phyloP scores from a whole-genome alignment of 2,329 filamentous ascomycete species.

The Cercospora berteroae region DNA sequence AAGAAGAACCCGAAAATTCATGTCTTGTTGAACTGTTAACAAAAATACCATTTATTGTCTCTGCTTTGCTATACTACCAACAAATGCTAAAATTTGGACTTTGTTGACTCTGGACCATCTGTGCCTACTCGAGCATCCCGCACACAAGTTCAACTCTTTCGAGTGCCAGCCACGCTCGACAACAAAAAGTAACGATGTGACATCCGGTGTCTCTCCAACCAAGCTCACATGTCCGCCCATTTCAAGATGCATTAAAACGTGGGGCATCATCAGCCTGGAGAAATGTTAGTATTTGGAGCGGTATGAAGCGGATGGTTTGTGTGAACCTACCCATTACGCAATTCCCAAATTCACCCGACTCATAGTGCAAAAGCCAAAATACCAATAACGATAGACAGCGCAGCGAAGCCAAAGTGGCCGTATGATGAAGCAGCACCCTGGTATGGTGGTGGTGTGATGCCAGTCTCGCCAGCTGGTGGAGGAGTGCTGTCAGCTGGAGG shows the following conservation, averaged over 20 bases:
- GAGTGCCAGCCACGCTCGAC: neutral
- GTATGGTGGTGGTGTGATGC: slow-evolving; percentile 19
- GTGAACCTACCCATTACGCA: slow-evolving; percentile 8
- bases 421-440: slow-evolving; percentile 18
- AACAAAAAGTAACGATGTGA: neutral
- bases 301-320: neutral
- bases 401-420: slow-evolving; percentile 17
- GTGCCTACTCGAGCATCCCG: neutral
- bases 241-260: slow-evolving; percentile 3
- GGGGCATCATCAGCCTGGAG: neutral
- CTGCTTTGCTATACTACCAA: slow-evolving; percentile 10
- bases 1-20: neutral
- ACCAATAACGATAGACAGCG: slow-evolving; percentile 23
- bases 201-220: neutral
- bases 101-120: neutral
- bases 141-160: neutral
- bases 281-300: neutral
- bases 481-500: slow-evolving; percentile 9
- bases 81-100: neutral
- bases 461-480: slow-evolving; percentile 9
- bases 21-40: neutral
- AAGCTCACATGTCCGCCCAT: neutral
- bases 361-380: slow-evolving; percentile 29
- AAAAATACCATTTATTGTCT: slow-evolving; percentile 9
- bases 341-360: neutral